These are phyloP conservation scores for Chlamydomonas asymmetrica DNA, from an alignment of 139 green algal species.

Conservation along the genomic window DNA sequence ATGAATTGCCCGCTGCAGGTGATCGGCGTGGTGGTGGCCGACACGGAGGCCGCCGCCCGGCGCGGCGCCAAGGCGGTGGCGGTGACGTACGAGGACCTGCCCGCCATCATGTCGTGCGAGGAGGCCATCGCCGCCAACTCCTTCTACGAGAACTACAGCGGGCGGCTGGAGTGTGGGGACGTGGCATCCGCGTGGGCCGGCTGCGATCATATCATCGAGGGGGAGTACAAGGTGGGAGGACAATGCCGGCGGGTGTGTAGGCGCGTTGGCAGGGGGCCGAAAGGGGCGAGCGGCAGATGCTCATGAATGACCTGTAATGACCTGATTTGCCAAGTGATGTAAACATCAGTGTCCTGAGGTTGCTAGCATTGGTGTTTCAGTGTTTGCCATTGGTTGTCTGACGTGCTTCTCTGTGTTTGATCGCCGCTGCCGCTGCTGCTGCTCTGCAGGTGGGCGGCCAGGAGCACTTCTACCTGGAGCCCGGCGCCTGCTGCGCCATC, in stretches of 20 bases:
- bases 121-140: slow-evolving; percentile 73
- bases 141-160: slow-evolving; percentile 54
- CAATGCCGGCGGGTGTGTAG: no score
- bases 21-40: slow-evolving; percentile 89
- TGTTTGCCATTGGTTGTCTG: not conserved
- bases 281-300: no score
- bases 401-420: not conserved
- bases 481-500: slow-evolving; percentile 78
- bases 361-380: not conserved
- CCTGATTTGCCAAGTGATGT: not conserved
- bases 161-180: slow-evolving; percentile 65
- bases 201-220: slow-evolving; percentile 54
- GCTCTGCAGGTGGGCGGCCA: slow-evolving; percentile 76
- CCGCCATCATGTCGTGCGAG: slow-evolving; percentile 84
- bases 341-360: slow-evolving; percentile 8
- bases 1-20: slow-evolving; percentile 28
- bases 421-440: not conserved
- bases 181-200: slow-evolving; percentile 69
- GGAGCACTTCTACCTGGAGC: slow-evolving; percentile 99
- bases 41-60: slow-evolving; percentile 69
- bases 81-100: slow-evolving; percentile 90
- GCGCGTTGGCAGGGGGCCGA: no score
- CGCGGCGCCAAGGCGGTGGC: slow-evolving; percentile 69
- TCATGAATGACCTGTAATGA: not conserved
- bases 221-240: slow-evolving; percentile 50